phyloP scores from a whole-genome alignment of 257 asterid species.

The Solanum clarkiae region DNA sequence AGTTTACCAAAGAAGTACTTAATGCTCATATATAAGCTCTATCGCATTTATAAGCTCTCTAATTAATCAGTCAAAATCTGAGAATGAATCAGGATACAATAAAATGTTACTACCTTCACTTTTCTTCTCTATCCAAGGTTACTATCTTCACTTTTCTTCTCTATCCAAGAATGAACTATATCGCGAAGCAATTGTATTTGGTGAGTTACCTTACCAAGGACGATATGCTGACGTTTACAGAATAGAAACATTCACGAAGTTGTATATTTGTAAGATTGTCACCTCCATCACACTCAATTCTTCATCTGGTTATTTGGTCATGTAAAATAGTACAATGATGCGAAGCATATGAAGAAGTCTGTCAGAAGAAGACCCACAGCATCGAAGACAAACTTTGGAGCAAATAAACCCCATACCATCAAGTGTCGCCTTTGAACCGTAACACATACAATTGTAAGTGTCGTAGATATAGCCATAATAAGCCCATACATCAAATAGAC shows the following conservation, averaged over 20 bases:
- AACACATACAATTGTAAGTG: conserved; percentile 74
- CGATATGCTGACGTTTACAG: background rate
- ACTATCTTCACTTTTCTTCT: background rate
- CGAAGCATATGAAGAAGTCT: conserved; percentile 49
- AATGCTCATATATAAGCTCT: too few relatives aligned
- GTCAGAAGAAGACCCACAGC: conserved; percentile 65
- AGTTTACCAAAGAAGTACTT: too few relatives aligned
- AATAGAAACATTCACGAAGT: background rate
- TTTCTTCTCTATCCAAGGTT: background rate
- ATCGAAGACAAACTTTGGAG: conserved; percentile 92
- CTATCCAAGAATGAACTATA: background rate
- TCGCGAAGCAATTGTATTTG: background rate
- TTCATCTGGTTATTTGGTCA: background rate
- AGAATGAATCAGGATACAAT: background rate
- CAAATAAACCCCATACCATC: conserved; percentile 98
- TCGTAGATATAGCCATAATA: conserved; percentile 39
- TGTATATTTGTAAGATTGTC: background rate
- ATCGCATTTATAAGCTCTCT: background rate
- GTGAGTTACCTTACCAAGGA: background rate
- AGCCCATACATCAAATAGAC: conserved; percentile 75
- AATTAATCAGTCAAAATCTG: background rate
- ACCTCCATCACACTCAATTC: background rate
- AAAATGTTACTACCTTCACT: background rate
- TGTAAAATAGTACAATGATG: conserved; percentile 51
- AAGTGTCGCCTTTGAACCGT: conserved; percentile 84